These are phyloP conservation scores for Beauveria sp. DNA, from an alignment of 2,329 filamentous ascomycete genomes.

Conservation along the genomic window DNA sequence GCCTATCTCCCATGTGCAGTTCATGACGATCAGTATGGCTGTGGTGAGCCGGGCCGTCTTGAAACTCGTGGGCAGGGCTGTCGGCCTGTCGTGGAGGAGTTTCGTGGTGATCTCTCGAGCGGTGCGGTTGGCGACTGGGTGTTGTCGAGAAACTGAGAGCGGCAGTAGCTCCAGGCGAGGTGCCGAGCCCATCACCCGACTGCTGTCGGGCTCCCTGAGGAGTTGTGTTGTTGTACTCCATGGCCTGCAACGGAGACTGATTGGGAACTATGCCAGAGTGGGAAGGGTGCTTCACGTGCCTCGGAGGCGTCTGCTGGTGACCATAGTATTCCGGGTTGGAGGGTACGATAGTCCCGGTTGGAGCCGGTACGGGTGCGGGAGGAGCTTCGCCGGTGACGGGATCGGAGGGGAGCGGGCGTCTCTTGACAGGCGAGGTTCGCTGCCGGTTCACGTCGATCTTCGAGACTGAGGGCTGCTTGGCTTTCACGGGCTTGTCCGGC, in stretches of 20 bases:
- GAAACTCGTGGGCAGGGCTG: constrained; percentile 24
- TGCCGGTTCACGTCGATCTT: constrained; percentile 30
- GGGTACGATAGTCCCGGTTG: constrained; percentile 19
- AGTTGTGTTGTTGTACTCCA: constrained; percentile 41
- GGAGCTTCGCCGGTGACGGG: constrained; percentile 52
- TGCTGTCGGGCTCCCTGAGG: constrained; percentile 26
- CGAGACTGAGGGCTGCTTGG: constrained; percentile 32
- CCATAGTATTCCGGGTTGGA: constrained; percentile 27
- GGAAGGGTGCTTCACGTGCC: constrained; percentile 33
- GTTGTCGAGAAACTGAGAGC: constrained; percentile 13
- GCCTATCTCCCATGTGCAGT: constrained; percentile 24
- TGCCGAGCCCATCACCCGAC: constrained; percentile 31
- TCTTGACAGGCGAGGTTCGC: constrained; percentile 60
- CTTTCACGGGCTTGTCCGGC: constrained; percentile 60
- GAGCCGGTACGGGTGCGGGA: constrained; percentile 18
- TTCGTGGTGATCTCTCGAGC: constrained; percentile 29
- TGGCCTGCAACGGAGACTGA: constrained; percentile 45
- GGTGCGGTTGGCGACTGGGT: constrained; percentile 24
- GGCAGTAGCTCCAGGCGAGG: constrained; percentile 22
- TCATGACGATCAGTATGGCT: constrained; percentile 32
- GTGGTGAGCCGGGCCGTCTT: constrained; percentile 26
- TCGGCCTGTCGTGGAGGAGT: constrained; percentile 22
- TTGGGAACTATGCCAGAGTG: constrained; percentile 36
- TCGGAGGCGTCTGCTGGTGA: constrained; percentile 38
- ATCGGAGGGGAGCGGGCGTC: constrained; percentile 75